Base-by-base conservation (phyloP, 306 rosid species). In the Castanopsis chinensis region DNA sequence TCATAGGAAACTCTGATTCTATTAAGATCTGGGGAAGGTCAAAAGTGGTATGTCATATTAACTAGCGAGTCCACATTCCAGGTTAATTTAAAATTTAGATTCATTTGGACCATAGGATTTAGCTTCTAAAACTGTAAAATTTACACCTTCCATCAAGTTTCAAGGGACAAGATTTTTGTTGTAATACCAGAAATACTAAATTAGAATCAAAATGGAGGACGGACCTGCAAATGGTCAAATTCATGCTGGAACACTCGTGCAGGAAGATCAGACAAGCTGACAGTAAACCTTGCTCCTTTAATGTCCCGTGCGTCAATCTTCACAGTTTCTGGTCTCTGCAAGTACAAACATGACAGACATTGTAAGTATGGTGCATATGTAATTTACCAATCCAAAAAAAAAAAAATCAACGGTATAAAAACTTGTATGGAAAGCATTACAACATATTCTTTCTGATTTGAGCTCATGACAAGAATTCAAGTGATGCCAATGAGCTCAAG, bases 181-280 rank as follows among this genome's bases (percentile, higher is more conserved):
- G 60, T n/a, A 55, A 33, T 63, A 78, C 20, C 30, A 56, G 72
- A 9, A 28, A 74, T 17, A 4, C 33, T 58, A 63, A 55, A 25
- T 45, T 77, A 41, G 74, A 68, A 56, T 27, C n/a, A 55, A 56
- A 79, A 71, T 33, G 49, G 83, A 79, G 71, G 76, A 52, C 69
- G 56, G 63, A 92, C 99, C 95, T 90, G 88, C 85, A 95, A 81
- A 87, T 95, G 99, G 79, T 95, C 98, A 79, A 87, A 95, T 78
- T 95, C 99, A 77, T 95, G 99, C 88, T 92, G 99, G 85, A 95
- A 95, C 27, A 95, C 86, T 53, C 99, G 86, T 18, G 99, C 98
- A 74, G 94, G 95, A 86, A 95, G 98, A 32, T 70, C 97, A 0
- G 97, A 89, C 75, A 92, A 79, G 83, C 76, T 86, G 78, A 95